Conservation (phyloP, 305 asterid species). For the Fraxinus latifolia region DNA sequence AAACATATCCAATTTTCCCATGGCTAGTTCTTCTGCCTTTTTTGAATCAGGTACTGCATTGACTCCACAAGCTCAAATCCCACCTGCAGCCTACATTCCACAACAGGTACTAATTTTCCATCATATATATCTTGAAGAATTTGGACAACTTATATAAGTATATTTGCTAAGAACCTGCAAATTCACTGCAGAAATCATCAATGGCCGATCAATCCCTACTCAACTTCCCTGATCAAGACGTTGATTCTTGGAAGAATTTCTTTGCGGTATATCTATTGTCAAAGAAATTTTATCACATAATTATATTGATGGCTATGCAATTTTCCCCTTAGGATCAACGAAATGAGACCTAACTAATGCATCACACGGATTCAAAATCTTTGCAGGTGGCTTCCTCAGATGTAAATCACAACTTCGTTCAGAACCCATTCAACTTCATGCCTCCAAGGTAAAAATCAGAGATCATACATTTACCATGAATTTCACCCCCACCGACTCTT, state of each 20-base stretch:
- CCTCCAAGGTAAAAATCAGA: conserved; percentile 30
- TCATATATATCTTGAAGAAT: neutral
- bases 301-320: neutral
- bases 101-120: conserved; percentile 23
- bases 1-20: conserved; percentile 11
- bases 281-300: neutral
- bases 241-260: neutral
- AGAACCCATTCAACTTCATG: conserved; percentile 16
- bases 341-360: neutral
- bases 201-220: conserved; percentile 22
- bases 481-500: neutral
- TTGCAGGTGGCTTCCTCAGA: conserved; percentile 24
- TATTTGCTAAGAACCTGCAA: neutral
- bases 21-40: conserved; percentile 16
- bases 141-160: neutral
- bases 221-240: conserved; percentile 18
- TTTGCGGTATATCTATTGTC: neutral
- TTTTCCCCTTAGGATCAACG: neutral
- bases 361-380: neutral
- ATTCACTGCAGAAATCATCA: conserved; percentile 23
- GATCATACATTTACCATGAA: neutral
- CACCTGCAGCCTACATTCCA: neutral
- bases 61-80: neutral
- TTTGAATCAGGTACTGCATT: conserved; percentile 7
- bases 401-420: conserved; percentile 11